Conservation (phyloP, 2,329 filamentous ascomycete species). For the Delphinella strobiligena region DNA sequence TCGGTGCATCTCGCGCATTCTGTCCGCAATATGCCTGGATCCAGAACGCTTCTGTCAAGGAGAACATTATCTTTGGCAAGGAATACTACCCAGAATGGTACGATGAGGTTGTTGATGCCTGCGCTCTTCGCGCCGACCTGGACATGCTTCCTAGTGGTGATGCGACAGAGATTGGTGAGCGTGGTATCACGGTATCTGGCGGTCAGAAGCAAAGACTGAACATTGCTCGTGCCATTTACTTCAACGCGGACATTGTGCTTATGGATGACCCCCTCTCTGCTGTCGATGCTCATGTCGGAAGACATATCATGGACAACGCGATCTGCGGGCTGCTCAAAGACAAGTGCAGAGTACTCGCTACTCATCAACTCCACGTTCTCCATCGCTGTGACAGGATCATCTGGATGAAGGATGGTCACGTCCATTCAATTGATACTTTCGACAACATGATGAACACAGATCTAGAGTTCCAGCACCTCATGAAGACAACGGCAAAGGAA, state of each 20-base stretch:
- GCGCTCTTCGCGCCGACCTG: constrained; percentile 71
- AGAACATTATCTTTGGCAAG: constrained; percentile 90
- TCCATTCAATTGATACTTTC: constrained; percentile 80
- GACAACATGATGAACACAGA: constrained; percentile 74
- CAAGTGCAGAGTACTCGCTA: constrained; percentile 85
- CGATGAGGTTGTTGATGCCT: constrained; percentile 69
- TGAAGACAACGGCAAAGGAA: constrained; percentile 66
- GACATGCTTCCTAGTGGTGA: constrained; percentile 90
- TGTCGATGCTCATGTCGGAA: constrained; percentile 47
- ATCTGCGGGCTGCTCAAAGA: constrained; percentile 79
- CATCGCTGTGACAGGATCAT: constrained; percentile 84
- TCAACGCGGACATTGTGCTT: constrained; percentile 49
- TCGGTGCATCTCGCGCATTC: constrained; percentile 74
- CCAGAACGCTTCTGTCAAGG: constrained; percentile 73
- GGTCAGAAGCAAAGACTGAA: constrained; percentile 93
- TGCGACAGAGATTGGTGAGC: constrained; percentile 83
- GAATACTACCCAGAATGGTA: constrained; percentile 64
- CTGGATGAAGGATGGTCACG: constrained; percentile 78
- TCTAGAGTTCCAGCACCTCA: constrained; percentile 65
- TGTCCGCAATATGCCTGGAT: constrained; percentile 98
- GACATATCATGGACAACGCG: constrained; percentile 79
- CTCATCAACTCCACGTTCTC: constrained; percentile 88
- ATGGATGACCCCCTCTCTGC: constrained; percentile 54
- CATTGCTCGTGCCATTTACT: constrained; percentile 69
- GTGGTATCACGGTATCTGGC: constrained; percentile 88